Evolutionary conservation across 1,284 basidiomycete genomes (phyloP).

Genomic region (Irpex rosettiformis): DNA sequence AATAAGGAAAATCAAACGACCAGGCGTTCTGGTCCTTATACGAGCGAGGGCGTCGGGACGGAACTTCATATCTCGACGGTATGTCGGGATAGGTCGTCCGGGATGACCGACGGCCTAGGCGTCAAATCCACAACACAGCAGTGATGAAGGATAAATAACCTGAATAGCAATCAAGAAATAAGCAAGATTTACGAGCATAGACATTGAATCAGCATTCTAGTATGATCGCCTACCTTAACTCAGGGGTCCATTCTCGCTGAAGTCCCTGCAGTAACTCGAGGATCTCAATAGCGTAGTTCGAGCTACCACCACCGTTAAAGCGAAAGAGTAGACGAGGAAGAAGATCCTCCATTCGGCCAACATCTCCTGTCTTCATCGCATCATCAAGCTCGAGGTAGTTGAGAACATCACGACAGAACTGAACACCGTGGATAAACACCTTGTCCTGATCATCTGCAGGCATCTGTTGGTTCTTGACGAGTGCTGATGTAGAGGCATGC

Average conservation of each 20-base stretch:
- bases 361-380: constrained; percentile 33
- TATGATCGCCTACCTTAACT: too few relatives aligned
- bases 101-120: neutral
- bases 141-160: too few relatives aligned
- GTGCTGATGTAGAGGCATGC: neutral
- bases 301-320: constrained; percentile 29
- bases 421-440: constrained; percentile 20
- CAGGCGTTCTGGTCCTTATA: neutral
- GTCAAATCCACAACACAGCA: constrained; percentile 10
- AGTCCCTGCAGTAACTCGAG: constrained; percentile 35
- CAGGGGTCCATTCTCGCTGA: constrained; percentile 28
- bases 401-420: constrained; percentile 33
- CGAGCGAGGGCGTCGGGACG: neutral
- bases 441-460: constrained; percentile 23
- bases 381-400: constrained; percentile 30
- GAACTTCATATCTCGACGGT: neutral
- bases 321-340: constrained; percentile 27
- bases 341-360: constrained; percentile 33
- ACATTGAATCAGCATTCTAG: too few relatives aligned
- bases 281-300: constrained; percentile 30
- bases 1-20: neutral
- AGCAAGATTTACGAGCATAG: too few relatives aligned
- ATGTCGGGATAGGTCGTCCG: neutral
- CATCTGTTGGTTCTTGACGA: neutral
- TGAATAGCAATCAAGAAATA: too few relatives aligned